Percentiles rank a stretch among this genome's conserved stretches.
Conservation (phyloP, 306 rosid genomes). For the Mimosa bimucronata region DNA sequence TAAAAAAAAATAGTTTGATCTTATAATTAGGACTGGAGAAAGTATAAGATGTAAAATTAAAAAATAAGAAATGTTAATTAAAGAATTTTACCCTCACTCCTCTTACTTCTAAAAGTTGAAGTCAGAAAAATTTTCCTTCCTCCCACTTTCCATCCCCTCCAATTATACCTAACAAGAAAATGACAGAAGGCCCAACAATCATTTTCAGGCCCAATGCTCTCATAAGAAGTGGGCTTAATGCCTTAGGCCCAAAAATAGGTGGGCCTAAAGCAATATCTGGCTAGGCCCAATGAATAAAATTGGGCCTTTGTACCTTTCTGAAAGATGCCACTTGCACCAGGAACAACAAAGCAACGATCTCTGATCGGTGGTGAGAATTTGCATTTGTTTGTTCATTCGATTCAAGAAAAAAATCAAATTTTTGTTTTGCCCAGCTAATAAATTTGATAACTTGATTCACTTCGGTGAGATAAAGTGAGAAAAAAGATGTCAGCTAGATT, state of each 20-base stretch:
- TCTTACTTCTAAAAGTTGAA: too few relatives aligned
- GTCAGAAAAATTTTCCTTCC: too few relatives aligned
- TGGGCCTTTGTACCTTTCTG: background rate
- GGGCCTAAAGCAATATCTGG: background rate
- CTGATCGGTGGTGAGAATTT: background rate
- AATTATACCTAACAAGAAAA: too few relatives aligned
- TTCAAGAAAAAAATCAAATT: conserved; percentile 10
- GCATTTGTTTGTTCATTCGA: background rate
- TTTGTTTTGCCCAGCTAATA: background rate
- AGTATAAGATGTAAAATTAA: too few relatives aligned
- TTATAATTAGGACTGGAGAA: too few relatives aligned
- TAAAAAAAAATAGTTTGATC: too few relatives aligned
- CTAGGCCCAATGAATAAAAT: background rate
- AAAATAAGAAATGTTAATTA: too few relatives aligned
- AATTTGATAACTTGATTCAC: background rate
- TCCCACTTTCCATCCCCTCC: too few relatives aligned
- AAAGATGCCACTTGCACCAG: background rate
- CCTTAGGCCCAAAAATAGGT: background rate
- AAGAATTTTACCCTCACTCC: too few relatives aligned
- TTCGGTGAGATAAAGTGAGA: background rate
- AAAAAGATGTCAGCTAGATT: conserved; percentile 80
- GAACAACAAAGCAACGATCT: background rate
- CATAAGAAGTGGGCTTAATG: background rate
- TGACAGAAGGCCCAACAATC: too few relatives aligned
- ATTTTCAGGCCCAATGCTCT: too few relatives aligned